Conservation (phyloP, 2,329 filamentous ascomycete species). For the Cryphonectria naterciae region DNA sequence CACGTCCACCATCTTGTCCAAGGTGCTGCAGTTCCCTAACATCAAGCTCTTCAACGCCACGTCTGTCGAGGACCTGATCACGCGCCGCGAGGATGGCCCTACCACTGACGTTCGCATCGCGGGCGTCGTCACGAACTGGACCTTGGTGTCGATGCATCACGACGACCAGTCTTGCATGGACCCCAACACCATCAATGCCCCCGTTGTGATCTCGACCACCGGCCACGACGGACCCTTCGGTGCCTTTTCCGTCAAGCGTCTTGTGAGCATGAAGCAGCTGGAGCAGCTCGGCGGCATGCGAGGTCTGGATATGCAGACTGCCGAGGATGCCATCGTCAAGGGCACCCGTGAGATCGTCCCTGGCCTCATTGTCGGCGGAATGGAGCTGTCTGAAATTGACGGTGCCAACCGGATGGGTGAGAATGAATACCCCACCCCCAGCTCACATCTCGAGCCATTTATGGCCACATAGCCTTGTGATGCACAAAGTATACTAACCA, state of each 20-base stretch:
- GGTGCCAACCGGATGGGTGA: conserved; percentile 87
- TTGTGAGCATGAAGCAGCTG: conserved; percentile 84
- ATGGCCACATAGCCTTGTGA: conserved; percentile 87
- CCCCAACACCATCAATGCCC: conserved; percentile 94
- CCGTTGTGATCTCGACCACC: conserved; percentile 84
- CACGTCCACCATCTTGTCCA: conserved; percentile 83
- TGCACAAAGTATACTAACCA: conserved; percentile 61
- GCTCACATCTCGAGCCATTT: neutral
- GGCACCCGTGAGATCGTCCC: conserved; percentile 85
- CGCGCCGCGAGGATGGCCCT: conserved; percentile 61
- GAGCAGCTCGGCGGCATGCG: conserved; percentile 90
- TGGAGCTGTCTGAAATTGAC: conserved; percentile 91
- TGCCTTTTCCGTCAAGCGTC: conserved; percentile 87
- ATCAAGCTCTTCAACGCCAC: conserved; percentile 97
- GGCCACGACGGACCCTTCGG: conserved; percentile 91
- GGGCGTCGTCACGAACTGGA: conserved; percentile 96
- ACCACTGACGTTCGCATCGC: conserved; percentile 69
- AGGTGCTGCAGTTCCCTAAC: conserved; percentile 84
- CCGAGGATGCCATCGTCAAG: conserved; percentile 94
- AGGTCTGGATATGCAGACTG: conserved; percentile 87
- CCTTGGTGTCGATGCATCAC: conserved; percentile 83
- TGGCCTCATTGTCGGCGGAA: conserved; percentile 89
- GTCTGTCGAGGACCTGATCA: conserved; percentile 89
- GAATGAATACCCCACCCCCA: conserved; percentile 24
- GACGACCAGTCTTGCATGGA: conserved; percentile 96